Base-by-base conservation (phyloP, 495 filamentous ascomycete genomes). In the Trichoderma orchidacearum region DNA sequence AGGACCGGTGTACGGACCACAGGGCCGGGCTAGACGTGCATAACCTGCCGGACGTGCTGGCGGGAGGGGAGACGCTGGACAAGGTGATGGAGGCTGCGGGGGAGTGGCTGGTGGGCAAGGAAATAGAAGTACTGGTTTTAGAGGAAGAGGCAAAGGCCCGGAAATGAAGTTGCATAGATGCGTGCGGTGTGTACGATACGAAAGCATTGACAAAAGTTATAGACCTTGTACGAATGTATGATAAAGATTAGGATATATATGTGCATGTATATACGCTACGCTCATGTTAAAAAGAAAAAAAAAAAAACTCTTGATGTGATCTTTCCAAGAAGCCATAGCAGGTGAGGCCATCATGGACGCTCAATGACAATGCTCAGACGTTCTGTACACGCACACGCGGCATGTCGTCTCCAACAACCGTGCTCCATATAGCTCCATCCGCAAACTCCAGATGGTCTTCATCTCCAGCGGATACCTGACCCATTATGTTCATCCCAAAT, bases 1-100 rank as follows among this genome's bases (percentile, higher is more conserved):
- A 98, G 70, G 89, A 90, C 69, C 77, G 93, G 53, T 90, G 94
- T 60, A 96, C 93, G 2, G 93, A 98, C 73, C 93, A 98, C 70
- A 76, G 93, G 28, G 88, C 84, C 65, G 92, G 91, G 2, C 65
- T 89, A 30, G 90, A 86, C 52, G 71, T 93, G 13, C 83, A 93
- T 66, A 86, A 93, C 68, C 70, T 98, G 55, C 84, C 86, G 52
- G 82, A 86, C 64, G 85, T 96, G 30, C 75, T 96, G 56, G 78
- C 77, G 36, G 87, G 87, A 12, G 85, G 85, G 12, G 76, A 83
- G 55, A 78, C 73, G 0, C 64, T 97, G 45, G 87, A 88, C 32
- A 83, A 76, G 58, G 68, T 96, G 25, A 89, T 97, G 72, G 82
- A 87, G 21, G 92, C 86, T 61, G 86, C 92, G 28, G 82, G 80